Evolutionary conservation across 257 asterid species (phyloP).

Genomic region (Solanum etuberosum): DNA sequence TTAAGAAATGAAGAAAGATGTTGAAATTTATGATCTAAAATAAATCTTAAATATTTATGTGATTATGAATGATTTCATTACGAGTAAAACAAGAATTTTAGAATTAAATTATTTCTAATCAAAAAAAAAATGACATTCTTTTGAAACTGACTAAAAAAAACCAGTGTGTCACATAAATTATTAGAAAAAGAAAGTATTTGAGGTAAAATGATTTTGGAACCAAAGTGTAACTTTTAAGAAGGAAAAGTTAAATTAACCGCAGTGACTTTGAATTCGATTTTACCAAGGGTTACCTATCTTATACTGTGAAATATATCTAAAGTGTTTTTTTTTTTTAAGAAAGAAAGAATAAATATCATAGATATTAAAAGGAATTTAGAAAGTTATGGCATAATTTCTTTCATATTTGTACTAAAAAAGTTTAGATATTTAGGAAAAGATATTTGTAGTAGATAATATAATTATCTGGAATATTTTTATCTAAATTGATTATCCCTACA

Average conservation of each 20-base stretch:
- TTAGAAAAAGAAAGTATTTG: not conserved
- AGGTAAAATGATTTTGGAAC: not conserved
- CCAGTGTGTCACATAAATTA: too few species aligned
- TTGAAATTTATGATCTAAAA: not conserved
- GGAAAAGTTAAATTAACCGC: not conserved
- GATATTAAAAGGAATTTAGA: not conserved
- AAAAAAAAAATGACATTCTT: not conserved
- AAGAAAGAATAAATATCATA: not conserved
- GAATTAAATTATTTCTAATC: too few species aligned
- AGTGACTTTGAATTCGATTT: not conserved
- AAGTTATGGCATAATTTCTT: not conserved
- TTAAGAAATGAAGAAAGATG: not conserved
- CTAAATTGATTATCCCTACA: not conserved
- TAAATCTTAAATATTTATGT: not conserved
- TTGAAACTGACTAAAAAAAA: too few species aligned
- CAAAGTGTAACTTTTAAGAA: not conserved
- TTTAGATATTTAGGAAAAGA: not conserved
- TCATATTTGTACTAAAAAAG: too few species aligned
- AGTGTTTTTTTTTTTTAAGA: not conserved
- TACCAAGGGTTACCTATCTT: not conserved
- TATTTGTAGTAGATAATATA: not conserved
- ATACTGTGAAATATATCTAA: not conserved
- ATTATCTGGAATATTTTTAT: not conserved
- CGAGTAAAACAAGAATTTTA: not conserved
- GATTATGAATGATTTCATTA: not conserved